Percentiles rank a stretch among this genome's conserved stretches.
phyloP scores from a whole-genome alignment of 129 eudicot genomes.

The Flaveria bidentis region DNA sequence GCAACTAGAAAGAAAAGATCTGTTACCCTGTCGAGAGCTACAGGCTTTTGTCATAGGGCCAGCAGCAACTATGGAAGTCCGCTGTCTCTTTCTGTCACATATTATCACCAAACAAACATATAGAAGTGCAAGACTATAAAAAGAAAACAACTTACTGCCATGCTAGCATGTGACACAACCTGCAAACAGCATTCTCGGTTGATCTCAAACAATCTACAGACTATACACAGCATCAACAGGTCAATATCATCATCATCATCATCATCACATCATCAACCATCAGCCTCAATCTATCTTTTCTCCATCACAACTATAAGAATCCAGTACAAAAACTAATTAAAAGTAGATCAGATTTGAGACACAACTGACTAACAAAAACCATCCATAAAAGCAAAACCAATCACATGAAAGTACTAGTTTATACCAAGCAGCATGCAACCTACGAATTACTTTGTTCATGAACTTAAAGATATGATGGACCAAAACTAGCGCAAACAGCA shows the following conservation, averaged over 20 bases:
- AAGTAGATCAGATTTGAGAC: neutral
- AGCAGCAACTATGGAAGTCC: neutral
- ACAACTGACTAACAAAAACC: slow-evolving; percentile 5
- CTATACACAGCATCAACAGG: slow-evolving; percentile 46
- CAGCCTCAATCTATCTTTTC: slow-evolving; percentile 43
- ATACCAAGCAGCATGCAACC: slow-evolving; percentile 12
- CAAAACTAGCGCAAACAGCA: slow-evolving; percentile 35
- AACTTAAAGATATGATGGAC: slow-evolving; percentile 31
- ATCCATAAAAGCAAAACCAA: slow-evolving; percentile 17
- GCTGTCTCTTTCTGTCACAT: neutral
- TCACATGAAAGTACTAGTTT: slow-evolving; percentile 20
- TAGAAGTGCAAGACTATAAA: neutral
- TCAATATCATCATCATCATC: slow-evolving; percentile 42
- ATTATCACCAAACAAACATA: neutral
- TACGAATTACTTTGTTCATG: slow-evolving; percentile 21
- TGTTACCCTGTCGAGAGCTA: neutral
- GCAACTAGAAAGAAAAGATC: neutral
- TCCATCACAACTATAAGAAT: slow-evolving; percentile 51
- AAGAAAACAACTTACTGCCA: slow-evolving; percentile 30
- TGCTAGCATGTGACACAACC: slow-evolving; percentile 21
- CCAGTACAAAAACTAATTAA: slow-evolving; percentile 26
- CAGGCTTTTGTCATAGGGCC: neutral
- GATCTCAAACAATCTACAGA: slow-evolving; percentile 33
- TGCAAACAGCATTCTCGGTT: slow-evolving; percentile 33
- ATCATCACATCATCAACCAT: slow-evolving; percentile 26